Conservation (phyloP, 2,329 filamentous ascomycete genomes). For the Cordyceps javanica region DNA sequence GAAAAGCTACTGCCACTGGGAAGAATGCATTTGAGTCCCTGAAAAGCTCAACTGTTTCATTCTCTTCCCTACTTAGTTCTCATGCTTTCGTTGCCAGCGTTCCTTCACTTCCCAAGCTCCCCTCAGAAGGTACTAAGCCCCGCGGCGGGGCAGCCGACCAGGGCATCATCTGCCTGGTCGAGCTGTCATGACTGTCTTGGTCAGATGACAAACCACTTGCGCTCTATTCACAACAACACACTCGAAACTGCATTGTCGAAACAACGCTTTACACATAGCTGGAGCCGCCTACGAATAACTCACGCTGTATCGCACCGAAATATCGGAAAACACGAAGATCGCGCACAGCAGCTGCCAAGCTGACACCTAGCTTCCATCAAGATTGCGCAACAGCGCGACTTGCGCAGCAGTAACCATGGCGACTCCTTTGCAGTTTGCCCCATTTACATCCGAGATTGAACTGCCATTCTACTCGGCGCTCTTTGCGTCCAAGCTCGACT, state of each 20-base stretch:
- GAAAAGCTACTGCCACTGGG: no score
- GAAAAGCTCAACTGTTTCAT: no score
- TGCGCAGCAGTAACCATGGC: slow-evolving; percentile 38
- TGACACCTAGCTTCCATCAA: not conserved
- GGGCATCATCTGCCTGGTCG: slow-evolving; percentile 16
- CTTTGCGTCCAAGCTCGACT: slow-evolving; percentile 90
- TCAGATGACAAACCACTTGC: slow-evolving; percentile 19
- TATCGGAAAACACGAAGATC: not conserved
- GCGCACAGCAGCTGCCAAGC: not conserved
- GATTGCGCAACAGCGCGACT: not conserved
- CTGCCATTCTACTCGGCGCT: slow-evolving; percentile 90
- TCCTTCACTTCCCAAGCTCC: not conserved
- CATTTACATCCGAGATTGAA: slow-evolving; percentile 91
- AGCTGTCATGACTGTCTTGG: slow-evolving; percentile 8
- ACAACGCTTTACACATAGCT: not conserved
- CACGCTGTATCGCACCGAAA: not conserved
- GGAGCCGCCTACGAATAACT: not conserved
- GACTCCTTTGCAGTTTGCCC: slow-evolving; percentile 61
- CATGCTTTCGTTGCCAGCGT: not conserved
- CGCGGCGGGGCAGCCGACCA: slow-evolving; percentile 21
- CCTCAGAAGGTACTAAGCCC: slow-evolving; percentile 13
- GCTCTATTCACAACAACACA: not conserved
- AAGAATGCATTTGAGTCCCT: no score
- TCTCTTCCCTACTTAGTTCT: no score
- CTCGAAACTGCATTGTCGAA: not conserved